Base-by-base conservation (phyloP, 306 rosid species). In the Gleditsia sinensis region DNA sequence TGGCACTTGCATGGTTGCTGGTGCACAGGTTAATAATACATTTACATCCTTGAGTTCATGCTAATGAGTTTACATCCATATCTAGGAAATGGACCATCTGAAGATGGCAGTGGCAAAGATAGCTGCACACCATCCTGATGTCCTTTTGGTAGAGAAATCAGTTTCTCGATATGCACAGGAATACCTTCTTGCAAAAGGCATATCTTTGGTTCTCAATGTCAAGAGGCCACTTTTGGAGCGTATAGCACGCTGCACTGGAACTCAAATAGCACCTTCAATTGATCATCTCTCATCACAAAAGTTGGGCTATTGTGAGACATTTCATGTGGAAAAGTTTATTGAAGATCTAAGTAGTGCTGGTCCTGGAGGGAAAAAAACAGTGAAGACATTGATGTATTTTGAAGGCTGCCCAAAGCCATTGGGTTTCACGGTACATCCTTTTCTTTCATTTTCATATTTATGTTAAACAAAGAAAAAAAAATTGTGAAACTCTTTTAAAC, bases 71-170 rank as follows among this genome's bases (percentile, higher is more conserved):
- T 36, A 10, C 48, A 61, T 34, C 42, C 62, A 67, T 74, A 9
- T 75, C 17, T 74, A 89, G 91, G 94, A 89, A 80, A 85, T 83
- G 86, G 94, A 89, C 67, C 91, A 89, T 77, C 76, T 89, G 80
- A 89, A 79, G 83, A 84, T 86, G 94, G 91, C 89, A 43, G 90
- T 89, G 43, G 88, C 94, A 60, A 89, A 87, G 89, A 85, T 89
- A 13, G 88, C 80, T 56, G 80, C 81, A 39, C 90, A 81, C 48
- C 78, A 74, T 6, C 94, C 94, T 43, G 83, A 86, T 78, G 80
- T 89, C 69, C 86, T 89, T 73, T 64, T 89, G 76, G 91, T 89
- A 49, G 94, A 89, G 80, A 89, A 81, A 61, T 61, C 67, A 10
- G 67, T 61, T 61, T 61, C 67, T 36, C 48, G 67, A 20, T 36